Evolutionary conservation across 1,139 yeast genomes (phyloP), one percentile per base, ranked within the genome.

Genomic region (Lodderomyces parapsilosis): DNA sequence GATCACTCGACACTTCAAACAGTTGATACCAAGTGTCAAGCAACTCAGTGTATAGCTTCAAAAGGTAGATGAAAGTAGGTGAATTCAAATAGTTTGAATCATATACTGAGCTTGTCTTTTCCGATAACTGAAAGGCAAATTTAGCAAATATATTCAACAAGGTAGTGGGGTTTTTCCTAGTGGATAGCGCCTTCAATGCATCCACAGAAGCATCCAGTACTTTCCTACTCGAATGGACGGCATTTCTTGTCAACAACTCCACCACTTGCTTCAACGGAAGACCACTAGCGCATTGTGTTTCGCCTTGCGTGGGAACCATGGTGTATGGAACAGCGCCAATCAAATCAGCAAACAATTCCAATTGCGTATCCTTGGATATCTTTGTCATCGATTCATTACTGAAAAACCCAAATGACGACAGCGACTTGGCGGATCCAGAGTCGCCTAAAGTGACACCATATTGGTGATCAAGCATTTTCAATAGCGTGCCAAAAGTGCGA

Each of bases 21-120:
- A 83, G 82, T 11, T 76, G 77, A 23, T 89, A 65, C 99, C 99
- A 94, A 45, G 88, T 81, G 44, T 80, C 82, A 35, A 93, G 67
- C 15, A 93, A 63, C 38, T 87, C 95, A 2, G 87, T 86, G 51
- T 91, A 93, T 0, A 90, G 71, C 49, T 78, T 79, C 43, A 93
- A 65, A 3, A 87, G 60, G 40, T 68, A 67, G 42, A 80, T 78
- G 54, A 84, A 85, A 44, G 81, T 86, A 2, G 64, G 55, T 0
- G 83, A 78, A 24, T 80, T 76, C 42, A 83, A 66, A 49, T 76
- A 77, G 15, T 78, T 74, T 10, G 82, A 68, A 39, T 83, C 78
- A 53, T 79, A 77, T 19, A 57, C 52, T 5, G 73, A 68, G 6
- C 66, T 67, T 4, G 48, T 45, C 49, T 80, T 81, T 46, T 89